Evolutionary conservation across 345 rosid genomes (phyloP).

Genomic region (Mallotus nudiflorus): DNA sequence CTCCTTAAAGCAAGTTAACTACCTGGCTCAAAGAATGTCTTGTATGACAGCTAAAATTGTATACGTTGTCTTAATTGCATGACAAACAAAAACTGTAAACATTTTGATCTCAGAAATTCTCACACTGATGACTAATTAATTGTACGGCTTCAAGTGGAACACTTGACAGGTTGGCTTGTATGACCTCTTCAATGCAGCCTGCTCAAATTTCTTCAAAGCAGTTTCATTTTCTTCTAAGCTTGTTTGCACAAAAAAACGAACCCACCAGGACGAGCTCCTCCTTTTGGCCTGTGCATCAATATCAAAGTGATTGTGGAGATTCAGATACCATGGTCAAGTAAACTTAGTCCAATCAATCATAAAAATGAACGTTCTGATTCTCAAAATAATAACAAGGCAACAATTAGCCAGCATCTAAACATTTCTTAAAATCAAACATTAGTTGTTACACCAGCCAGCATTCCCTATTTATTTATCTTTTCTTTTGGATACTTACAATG

Average conservation of each 20-base stretch:
- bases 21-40: not conserved
- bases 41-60: not conserved
- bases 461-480: not conserved
- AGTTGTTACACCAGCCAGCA: not conserved
- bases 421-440: not conserved
- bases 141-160: constrained; percentile 22
- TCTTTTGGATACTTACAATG: not conserved
- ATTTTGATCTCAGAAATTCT: not conserved
- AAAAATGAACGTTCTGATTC: not conserved
- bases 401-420: not conserved
- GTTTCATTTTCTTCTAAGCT: constrained; percentile 48
- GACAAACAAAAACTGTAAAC: constrained; percentile 1
- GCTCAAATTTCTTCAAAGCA: constrained; percentile 44
- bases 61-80: constrained; percentile 1
- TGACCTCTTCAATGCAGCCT: constrained; percentile 34
- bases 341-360: not conserved
- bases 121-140: not conserved
- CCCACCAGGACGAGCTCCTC: constrained; percentile 56
- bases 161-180: constrained; percentile 24
- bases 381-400: not conserved
- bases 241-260: constrained; percentile 43
- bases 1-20: not conserved
- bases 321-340: not conserved
- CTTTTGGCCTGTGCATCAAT: constrained; percentile 35
- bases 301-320: not conserved